These are phyloP conservation scores for Pseudozyma hubeiensis DNA, from an alignment of 1,284 basidiomycete species.

Conservation along the genomic window DNA sequence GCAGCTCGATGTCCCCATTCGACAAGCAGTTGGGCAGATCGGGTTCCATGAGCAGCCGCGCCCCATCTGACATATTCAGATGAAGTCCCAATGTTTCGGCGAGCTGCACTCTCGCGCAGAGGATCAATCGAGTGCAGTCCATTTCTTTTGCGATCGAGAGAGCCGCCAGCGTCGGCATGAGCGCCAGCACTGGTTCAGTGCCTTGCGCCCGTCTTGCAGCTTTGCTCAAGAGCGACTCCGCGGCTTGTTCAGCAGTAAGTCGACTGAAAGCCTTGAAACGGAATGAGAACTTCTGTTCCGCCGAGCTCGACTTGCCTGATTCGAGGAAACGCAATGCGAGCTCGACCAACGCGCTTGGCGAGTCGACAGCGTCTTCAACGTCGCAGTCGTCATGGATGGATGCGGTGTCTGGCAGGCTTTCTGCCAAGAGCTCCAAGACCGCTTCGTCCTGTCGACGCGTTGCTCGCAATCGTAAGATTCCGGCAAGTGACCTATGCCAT, in stretches of 20 bases:
- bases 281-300: slow-evolving; percentile 15
- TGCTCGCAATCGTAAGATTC: slow-evolving; percentile 34
- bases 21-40: slow-evolving; percentile 30
- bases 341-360: slow-evolving; percentile 28
- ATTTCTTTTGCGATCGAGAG: slow-evolving; percentile 42
- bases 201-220: slow-evolving; percentile 17
- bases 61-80: slow-evolving; percentile 33
- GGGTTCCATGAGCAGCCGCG: slow-evolving; percentile 26
- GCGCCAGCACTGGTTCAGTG: slow-evolving; percentile 22
- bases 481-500: slow-evolving; percentile 28
- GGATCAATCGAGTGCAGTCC: slow-evolving; percentile 30
- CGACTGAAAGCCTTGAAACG: slow-evolving; percentile 21
- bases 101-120: slow-evolving; percentile 22
- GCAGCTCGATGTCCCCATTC: slow-evolving; percentile 31
- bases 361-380: slow-evolving; percentile 38
- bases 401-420: slow-evolving; percentile 9
- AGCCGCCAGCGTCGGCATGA: slow-evolving; percentile 34
- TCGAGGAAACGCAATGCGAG: slow-evolving; percentile 38
- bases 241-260: slow-evolving; percentile 29
- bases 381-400: slow-evolving; percentile 3
- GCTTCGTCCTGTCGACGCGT: slow-evolving; percentile 29
- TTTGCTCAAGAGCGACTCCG: slow-evolving; percentile 28
- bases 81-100: slow-evolving; percentile 39
- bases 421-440: slow-evolving; percentile 14
- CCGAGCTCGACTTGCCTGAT: slow-evolving; percentile 15